These are phyloP conservation scores for Aspergillus bombycis DNA, from an alignment of 2,329 filamentous ascomycete genomes.

Conservation along the genomic window DNA sequence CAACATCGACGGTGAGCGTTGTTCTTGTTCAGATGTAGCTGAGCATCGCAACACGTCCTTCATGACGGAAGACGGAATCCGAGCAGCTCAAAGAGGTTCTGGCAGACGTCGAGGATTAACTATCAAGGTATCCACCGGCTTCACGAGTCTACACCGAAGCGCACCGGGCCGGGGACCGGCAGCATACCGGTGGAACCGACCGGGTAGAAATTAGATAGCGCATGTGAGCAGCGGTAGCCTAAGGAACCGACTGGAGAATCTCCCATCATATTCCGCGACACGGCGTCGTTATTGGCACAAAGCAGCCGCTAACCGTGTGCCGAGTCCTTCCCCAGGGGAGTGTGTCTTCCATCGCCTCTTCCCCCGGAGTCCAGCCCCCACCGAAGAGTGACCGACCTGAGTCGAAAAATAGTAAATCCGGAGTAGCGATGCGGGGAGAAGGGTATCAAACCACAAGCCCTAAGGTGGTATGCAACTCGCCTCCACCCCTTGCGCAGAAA, in stretches of 20 bases:
- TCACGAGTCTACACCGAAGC: conserved; percentile 2
- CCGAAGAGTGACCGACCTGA: neutral
- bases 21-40: neutral
- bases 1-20: neutral
- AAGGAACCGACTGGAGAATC: neutral
- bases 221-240: neutral
- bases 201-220: neutral
- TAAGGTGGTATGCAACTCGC: neutral
- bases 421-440: neutral
- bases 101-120: neutral
- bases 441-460: neutral
- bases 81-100: neutral
- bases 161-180: conserved; percentile 1
- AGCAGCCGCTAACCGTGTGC: neutral
- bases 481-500: neutral
- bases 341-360: neutral
- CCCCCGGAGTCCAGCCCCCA: neutral
- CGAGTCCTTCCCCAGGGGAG: neutral
- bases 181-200: conserved; percentile 3
- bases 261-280: neutral
- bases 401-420: conserved; percentile 6
- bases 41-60: neutral
- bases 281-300: neutral
- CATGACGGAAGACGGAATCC: neutral
- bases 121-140: neutral